Evolutionary conservation across 1,284 basidiomycete species (phyloP).

Genomic region (Melanopsichium pennsylvanicum): DNA sequence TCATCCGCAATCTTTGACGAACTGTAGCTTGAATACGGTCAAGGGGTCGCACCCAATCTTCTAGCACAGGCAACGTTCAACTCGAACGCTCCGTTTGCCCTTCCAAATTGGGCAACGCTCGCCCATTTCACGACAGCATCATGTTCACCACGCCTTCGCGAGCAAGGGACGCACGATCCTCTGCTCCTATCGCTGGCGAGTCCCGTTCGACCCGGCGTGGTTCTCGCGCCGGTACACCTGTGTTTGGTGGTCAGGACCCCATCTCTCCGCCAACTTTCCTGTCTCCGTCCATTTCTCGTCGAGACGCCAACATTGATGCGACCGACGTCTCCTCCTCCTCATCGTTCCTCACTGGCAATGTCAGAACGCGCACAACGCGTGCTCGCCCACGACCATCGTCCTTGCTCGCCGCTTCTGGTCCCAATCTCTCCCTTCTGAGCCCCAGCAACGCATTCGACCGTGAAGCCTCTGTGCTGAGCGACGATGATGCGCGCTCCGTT

Average conservation of each 20-base stretch:
- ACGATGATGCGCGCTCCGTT: constrained; percentile 36
- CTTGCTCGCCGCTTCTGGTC: constrained; percentile 24
- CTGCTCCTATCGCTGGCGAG: constrained; percentile 22
- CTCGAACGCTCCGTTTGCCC: too few relatives aligned
- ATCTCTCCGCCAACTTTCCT: constrained; percentile 26
- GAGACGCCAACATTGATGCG: background rate
- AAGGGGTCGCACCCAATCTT: too few relatives aligned
- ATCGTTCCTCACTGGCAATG: constrained; percentile 8
- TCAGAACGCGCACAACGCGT: constrained; percentile 10
- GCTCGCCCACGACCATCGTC: constrained; percentile 33
- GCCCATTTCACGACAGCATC: too few relatives aligned
- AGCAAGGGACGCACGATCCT: constrained; percentile 26
- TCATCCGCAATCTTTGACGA: background rate
- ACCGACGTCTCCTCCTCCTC: constrained; percentile 29
- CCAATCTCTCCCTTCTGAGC: constrained; percentile 27
- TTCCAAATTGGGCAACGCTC: too few relatives aligned
- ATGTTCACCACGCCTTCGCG: constrained; percentile 46
- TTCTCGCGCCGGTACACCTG: constrained; percentile 39
- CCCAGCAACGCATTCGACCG: constrained; percentile 19
- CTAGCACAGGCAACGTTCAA: too few relatives aligned
- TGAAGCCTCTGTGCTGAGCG: constrained; percentile 24
- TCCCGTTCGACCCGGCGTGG: constrained; percentile 16
- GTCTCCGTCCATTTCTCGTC: constrained; percentile 9
- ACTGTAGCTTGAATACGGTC: too few relatives aligned
- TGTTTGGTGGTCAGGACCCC: constrained; percentile 27